phyloP scores from a whole-genome alignment of 371 early-diverging fungal species.

The Zopfochytrium polystomum region DNA sequence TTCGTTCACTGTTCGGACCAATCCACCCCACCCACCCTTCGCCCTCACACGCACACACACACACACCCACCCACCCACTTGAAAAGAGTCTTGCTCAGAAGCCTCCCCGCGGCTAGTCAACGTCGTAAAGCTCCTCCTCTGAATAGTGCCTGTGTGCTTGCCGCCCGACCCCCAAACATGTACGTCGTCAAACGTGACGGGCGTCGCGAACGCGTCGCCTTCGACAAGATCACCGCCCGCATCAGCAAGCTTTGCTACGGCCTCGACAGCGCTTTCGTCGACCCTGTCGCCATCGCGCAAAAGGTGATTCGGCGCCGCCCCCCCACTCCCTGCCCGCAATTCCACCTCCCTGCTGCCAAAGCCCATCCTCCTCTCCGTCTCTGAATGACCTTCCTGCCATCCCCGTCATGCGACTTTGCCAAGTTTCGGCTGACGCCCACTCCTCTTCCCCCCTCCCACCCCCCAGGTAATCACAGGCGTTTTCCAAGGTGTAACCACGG shows the following conservation, averaged over 20 bases:
- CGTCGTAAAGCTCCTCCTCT: no score
- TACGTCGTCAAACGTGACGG: conserved; percentile 83
- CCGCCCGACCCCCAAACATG: conserved; percentile 50
- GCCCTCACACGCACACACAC: no score
- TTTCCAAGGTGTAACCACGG: conserved; percentile 94
- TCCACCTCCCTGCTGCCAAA: not conserved
- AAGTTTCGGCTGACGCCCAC: not conserved
- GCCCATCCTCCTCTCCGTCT: not conserved
- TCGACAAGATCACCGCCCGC: no score
- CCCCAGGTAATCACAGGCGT: conserved; percentile 86
- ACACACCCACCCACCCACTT: no score
- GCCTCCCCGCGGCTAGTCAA: no score
- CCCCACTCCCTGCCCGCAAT: not conserved
- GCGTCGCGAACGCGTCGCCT: conserved; percentile 84
- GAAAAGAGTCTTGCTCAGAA: no score
- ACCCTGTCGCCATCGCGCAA: conserved; percentile 89
- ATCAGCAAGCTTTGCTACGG: conserved; percentile 95
- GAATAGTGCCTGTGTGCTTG: no score
- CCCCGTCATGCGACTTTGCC: conserved; percentile 6
- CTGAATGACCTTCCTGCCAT: conserved; percentile 1
- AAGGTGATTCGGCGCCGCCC: conserved; percentile 57
- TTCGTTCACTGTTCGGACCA: no score
- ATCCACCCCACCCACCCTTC: no score
- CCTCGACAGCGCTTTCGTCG: conserved; percentile 86
- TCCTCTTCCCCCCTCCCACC: not conserved